phyloP scores from a whole-genome alignment of 352 stramenopile genomes.

The Phytophthora hybrid region DNA sequence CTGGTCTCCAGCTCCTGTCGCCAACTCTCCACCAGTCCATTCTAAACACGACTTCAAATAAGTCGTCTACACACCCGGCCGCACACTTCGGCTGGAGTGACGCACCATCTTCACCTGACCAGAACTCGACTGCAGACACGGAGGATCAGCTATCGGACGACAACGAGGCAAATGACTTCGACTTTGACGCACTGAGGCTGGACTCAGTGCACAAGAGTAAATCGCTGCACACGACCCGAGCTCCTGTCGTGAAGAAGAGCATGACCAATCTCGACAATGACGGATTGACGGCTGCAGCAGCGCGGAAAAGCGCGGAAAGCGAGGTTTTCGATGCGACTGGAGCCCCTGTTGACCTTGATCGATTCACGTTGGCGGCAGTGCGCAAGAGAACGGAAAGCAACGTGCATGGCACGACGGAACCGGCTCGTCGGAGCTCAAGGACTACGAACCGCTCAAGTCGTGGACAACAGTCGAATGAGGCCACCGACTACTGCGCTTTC shows the following conservation, averaged over 20 bases:
- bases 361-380: conserved; percentile 60
- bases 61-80: conserved; percentile 11
- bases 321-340: too few relatives aligned
- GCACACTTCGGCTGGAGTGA: conserved; percentile 35
- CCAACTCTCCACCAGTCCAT: conserved; percentile 47
- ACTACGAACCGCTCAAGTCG: conserved; percentile 12
- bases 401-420: not conserved
- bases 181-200: too few relatives aligned
- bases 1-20: conserved; percentile 47
- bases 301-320: too few relatives aligned
- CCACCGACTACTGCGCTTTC: conserved; percentile 25
- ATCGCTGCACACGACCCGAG: too few relatives aligned
- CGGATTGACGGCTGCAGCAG: too few relatives aligned
- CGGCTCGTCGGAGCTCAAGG: not conserved
- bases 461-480: not conserved
- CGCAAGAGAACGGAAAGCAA: conserved; percentile 14
- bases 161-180: too few relatives aligned
- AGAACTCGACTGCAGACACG: not conserved
- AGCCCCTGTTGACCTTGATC: conserved; percentile 50
- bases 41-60: conserved; percentile 14
- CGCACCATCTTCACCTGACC: conserved; percentile 12
- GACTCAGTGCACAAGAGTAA: too few relatives aligned
- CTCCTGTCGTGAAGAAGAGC: too few relatives aligned
- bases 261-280: too few relatives aligned
- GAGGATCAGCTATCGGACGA: not conserved